These are phyloP conservation scores for Entonaema liquescens DNA, from an alignment of 495 filamentous ascomycete genomes.

Conservation along the genomic window DNA sequence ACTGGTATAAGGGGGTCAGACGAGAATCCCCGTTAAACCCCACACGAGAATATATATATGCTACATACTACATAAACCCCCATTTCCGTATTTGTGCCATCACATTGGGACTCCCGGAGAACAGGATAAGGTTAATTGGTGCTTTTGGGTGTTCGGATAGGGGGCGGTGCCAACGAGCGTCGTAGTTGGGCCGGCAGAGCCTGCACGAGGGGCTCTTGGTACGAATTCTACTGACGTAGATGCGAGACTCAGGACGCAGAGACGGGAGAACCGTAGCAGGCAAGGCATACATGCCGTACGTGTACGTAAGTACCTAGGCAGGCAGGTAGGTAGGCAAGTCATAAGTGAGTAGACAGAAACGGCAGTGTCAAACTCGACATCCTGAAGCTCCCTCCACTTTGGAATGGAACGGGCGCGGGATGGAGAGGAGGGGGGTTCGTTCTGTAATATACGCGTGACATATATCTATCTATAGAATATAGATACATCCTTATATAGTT, in stretches of 20 bases:
- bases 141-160: slow-evolving; percentile 1
- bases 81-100: slow-evolving; percentile 22
- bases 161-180: slow-evolving; percentile 14
- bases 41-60: slow-evolving; percentile 17
- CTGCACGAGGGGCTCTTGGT: not conserved
- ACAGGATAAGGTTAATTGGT: slow-evolving; percentile 6
- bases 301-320: not conserved
- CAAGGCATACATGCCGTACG: not conserved
- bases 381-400: not conserved
- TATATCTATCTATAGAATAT: too few relatives aligned
- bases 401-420: too few relatives aligned
- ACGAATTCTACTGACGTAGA: slow-evolving; percentile 10
- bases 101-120: slow-evolving; percentile 7
- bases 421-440: too few relatives aligned
- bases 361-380: not conserved
- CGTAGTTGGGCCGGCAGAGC: slow-evolving; percentile 4
- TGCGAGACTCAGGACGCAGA: not conserved
- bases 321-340: not conserved
- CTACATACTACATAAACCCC: not conserved
- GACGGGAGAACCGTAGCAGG: not conserved
- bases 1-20: slow-evolving; percentile 39
- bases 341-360: not conserved
- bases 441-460: too few relatives aligned
- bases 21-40: slow-evolving; percentile 13
- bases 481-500: too few relatives aligned